Evolutionary conservation across 768 basidiomycete species (phyloP).

Genomic region (Agrocybe pediades): DNA sequence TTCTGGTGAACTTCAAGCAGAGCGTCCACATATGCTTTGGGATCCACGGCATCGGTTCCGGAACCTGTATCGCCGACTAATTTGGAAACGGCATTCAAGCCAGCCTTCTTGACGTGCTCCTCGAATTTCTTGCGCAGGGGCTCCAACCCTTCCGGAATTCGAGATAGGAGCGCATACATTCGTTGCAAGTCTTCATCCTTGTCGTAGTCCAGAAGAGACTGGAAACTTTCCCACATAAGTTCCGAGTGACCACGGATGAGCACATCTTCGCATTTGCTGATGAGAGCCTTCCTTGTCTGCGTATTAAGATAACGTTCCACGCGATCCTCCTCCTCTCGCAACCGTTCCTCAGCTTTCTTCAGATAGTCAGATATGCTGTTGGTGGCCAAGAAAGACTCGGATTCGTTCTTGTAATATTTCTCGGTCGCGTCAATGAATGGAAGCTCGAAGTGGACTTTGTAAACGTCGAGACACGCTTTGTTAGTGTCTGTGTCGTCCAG

Average conservation of each 20-base stretch:
- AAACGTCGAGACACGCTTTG: slow-evolving; percentile 91
- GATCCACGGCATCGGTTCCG: slow-evolving; percentile 69
- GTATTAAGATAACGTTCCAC: slow-evolving; percentile 93
- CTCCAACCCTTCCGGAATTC: slow-evolving; percentile 89
- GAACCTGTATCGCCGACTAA: slow-evolving; percentile 59
- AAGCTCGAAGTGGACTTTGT: slow-evolving; percentile 86
- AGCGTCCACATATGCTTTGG: slow-evolving; percentile 93
- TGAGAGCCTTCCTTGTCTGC: slow-evolving; percentile 79
- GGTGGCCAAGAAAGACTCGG: slow-evolving; percentile 84
- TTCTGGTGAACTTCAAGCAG: slow-evolving; percentile 89
- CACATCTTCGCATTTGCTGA: slow-evolving; percentile 86
- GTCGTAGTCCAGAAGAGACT: slow-evolving; percentile 86
- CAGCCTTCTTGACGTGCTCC: slow-evolving; percentile 92
- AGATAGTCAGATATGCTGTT: slow-evolving; percentile 94
- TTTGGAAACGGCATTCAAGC: slow-evolving; percentile 79
- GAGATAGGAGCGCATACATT: slow-evolving; percentile 91
- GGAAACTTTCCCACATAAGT: slow-evolving; percentile 93
- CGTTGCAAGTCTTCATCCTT: slow-evolving; percentile 93
- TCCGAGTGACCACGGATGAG: slow-evolving; percentile 86
- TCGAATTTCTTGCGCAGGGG: slow-evolving; percentile 92
- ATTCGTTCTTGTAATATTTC: slow-evolving; percentile 90
- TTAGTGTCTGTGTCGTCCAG: slow-evolving; percentile 91
- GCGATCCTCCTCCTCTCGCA: slow-evolving; percentile 93
- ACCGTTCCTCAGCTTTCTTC: slow-evolving; percentile 89
- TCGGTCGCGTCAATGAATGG: slow-evolving; percentile 91